Evolutionary conservation across 2,329 filamentous ascomycete genomes (phyloP), one percentile per base, ranked within the genome.

Genomic region (Hirsutella minnesotensis): DNA sequence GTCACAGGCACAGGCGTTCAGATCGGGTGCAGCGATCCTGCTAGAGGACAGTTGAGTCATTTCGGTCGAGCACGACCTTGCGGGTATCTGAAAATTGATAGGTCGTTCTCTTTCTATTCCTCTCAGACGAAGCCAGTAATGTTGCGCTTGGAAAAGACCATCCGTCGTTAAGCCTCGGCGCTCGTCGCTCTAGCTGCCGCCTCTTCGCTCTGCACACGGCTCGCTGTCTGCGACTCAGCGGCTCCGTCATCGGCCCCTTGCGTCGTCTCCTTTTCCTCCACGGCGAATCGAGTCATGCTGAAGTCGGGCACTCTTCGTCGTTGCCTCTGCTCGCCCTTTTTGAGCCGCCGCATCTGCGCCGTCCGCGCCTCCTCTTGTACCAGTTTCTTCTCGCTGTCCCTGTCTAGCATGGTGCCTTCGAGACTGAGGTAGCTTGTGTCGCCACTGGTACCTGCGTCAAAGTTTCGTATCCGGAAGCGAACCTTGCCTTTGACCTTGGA

Each of bases 391-490:
- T 94, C 87, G 20, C 79, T 81, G 18, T 77, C 74, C 36, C 74
- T 74, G 38, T 73, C 70, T 40, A 95, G 65, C 74, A 95, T 81
- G n/a, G 86, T 94, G 21, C 89, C 90, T 59, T 92, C 83, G 47
- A 95, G 81, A 51, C 83, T 88, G 47, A 95, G 64, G 57, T 90
- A 92, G 10, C 84, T 86, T 46, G 82, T 82, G 51, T 82, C 78
- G 41, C 79, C 78, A 49, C 83, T 86, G 38, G 79, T 74, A 22
- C 81, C 83, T 1, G 85, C 82, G 53, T 95, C 89, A 48, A 92
- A 86, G 58, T 94, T 86, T 51, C 81, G 79, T 56, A 95, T 86
- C 49, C 80, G 75, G 63, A 95, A 94, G 42, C 73, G 73, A 31
- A 94, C 62, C 54, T 75, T 77, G 12, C 84, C 83, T 44, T 77